A percentile compares a stretch with the other conserved stretches of the same genome.
phyloP scores from a whole-genome alignment of 1,139 yeast genomes.

The Protomyces inouyei region DNA sequence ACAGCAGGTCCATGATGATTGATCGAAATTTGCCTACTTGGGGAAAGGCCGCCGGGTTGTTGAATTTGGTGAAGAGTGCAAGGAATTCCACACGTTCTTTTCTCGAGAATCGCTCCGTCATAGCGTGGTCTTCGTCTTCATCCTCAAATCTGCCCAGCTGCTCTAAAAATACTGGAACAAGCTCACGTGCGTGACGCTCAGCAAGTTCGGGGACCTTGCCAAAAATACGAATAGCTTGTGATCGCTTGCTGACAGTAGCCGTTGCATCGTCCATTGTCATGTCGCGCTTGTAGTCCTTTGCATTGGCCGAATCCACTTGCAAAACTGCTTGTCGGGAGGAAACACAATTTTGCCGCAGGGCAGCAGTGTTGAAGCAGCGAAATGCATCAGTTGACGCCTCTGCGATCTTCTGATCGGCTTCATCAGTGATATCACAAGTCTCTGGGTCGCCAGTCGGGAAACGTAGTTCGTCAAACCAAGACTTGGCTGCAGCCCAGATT shows the following conservation, averaged over 20 bases:
- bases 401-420: constrained; percentile 16
- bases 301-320: neutral
- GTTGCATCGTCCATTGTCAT: neutral
- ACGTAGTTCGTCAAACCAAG: constrained; percentile 16
- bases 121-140: neutral
- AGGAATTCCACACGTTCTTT: constrained; percentile 60
- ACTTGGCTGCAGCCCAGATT: constrained; percentile 54
- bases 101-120: constrained; percentile 35
- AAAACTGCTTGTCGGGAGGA: neutral
- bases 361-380: constrained; percentile 21
- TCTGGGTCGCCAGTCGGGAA: neutral
- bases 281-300: constrained; percentile 24
- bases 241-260: constrained; percentile 45
- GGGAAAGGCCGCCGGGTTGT: constrained; percentile 51
- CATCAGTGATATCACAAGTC: neutral
- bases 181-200: constrained; percentile 53
- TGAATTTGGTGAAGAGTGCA: constrained; percentile 60
- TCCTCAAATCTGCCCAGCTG: constrained; percentile 4
- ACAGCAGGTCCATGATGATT: constrained; percentile 54
- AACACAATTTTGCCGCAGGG: constrained; percentile 14
- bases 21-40: constrained; percentile 52
- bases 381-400: constrained; percentile 14
- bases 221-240: constrained; percentile 51
- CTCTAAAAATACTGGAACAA: constrained; percentile 55
- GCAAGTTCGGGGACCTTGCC: constrained; percentile 58